Conservation (phyloP, 2,329 filamentous ascomycete species). For the Penicillium corylophilum region DNA sequence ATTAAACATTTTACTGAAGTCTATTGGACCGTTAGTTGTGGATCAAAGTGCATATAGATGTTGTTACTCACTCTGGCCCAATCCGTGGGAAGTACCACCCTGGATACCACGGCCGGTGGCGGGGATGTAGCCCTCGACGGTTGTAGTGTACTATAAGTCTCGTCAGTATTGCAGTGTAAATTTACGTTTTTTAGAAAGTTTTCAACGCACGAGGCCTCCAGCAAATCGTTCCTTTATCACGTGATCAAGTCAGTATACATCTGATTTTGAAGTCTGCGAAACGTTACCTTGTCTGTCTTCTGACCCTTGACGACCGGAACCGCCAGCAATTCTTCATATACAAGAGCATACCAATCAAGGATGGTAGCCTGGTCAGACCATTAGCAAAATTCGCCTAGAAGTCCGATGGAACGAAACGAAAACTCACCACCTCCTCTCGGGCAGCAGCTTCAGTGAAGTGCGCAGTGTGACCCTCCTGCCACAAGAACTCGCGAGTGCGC, state of each 20-base stretch:
- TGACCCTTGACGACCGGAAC: conserved; percentile 89
- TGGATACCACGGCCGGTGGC: conserved; percentile 95
- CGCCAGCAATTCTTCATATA: conserved; percentile 91
- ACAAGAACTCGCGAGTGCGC: conserved; percentile 89
- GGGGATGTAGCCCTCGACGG: conserved; percentile 94
- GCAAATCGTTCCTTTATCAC: conserved; percentile 64
- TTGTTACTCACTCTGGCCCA: conserved; percentile 67
- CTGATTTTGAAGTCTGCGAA: neutral
- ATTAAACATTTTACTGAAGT: conserved; percentile 96
- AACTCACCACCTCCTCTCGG: conserved; percentile 71
- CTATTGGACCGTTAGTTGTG: no score
- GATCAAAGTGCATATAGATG: no score
- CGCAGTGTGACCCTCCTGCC: conserved; percentile 96
- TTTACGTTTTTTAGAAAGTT: no score
- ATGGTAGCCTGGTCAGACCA: conserved; percentile 56
- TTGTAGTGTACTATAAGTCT: no score
- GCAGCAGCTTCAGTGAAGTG: conserved; percentile 82
- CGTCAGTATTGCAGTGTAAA: no score
- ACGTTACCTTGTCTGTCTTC: conserved; percentile 92
- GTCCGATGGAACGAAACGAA: no score
- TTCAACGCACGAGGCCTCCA: conserved; percentile 65
- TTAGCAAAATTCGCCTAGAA: no score
- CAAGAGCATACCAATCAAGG: conserved; percentile 83
- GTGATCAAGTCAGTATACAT: no score
- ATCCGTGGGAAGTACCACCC: conserved; percentile 87